Percentiles rank a stretch among this genome's conserved stretches.
Conservation (phyloP, 1,139 yeast genomes). For the Dujonia santamariae region DNA sequence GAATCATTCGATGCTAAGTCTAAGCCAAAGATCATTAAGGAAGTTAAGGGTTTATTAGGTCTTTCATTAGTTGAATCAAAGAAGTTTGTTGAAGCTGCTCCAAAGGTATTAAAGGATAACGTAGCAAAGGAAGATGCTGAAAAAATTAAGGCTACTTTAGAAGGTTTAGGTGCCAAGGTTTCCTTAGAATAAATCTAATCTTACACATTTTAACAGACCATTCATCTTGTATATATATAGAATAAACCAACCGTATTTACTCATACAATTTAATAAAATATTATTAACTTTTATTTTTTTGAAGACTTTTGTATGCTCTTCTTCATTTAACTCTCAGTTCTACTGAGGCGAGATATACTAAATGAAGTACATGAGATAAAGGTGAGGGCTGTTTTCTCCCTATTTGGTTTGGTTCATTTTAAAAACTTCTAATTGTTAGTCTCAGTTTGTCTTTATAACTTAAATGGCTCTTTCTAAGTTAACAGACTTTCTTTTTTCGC, state of each 20-base stretch:
- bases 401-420: too few relatives aligned
- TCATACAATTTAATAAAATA: too few relatives aligned
- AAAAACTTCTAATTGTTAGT: too few relatives aligned
- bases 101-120: constrained; percentile 84
- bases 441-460: too few relatives aligned
- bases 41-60: constrained; percentile 88
- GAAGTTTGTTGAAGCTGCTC: constrained; percentile 97
- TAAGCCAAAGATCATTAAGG: constrained; percentile 97
- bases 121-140: constrained; percentile 89
- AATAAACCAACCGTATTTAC: too few relatives aligned
- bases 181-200: constrained; percentile 60
- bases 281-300: neutral
- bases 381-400: too few relatives aligned
- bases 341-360: too few relatives aligned
- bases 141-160: constrained; percentile 88
- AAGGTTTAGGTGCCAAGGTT: constrained; percentile 93
- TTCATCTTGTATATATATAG: too few relatives aligned
- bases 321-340: neutral
- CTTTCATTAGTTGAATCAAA: constrained; percentile 93
- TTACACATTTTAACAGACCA: constrained; percentile 7
- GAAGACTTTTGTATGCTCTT: neutral
- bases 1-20: constrained; percentile 93
- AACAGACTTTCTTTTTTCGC: neutral
- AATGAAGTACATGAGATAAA: too few relatives aligned
- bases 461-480: too few relatives aligned